A percentile compares a stretch with the other conserved stretches of the same genome.
Conservation (phyloP, 1,284 basidiomycete species). For the Coniferiporia weirii region DNA sequence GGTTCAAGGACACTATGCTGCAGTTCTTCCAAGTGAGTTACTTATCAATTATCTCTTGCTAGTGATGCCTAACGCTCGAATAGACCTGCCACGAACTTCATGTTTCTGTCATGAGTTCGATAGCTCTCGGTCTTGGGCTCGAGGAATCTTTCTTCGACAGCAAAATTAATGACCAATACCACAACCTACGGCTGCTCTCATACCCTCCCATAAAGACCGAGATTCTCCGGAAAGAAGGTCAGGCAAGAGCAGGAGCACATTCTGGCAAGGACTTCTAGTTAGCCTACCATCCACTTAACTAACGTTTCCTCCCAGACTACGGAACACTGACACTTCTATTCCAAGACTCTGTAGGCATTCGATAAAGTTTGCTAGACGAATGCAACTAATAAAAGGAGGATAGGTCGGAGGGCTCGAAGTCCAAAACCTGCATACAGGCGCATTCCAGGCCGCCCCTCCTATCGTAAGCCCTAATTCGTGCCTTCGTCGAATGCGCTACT, state of each 20-base stretch:
- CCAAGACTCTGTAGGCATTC: conserved; percentile 58
- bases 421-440: conserved; percentile 67
- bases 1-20: conserved; percentile 68
- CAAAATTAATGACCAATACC: conserved; percentile 68
- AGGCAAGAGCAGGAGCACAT: conserved; percentile 77
- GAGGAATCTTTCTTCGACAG: conserved; percentile 69
- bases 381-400: not conserved
- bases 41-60: not conserved
- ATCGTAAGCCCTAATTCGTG: conserved; percentile 46
- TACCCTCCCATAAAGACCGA: conserved; percentile 66
- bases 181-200: conserved; percentile 70
- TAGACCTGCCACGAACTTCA: conserved; percentile 75
- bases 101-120: conserved; percentile 69
- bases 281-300: not conserved
- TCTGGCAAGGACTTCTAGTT: conserved; percentile 41
- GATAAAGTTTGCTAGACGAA: not conserved
- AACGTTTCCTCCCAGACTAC: not conserved
- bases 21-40: conserved; percentile 59
- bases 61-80: not conserved
- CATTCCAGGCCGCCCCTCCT: conserved; percentile 68
- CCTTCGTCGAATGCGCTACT: not conserved
- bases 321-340: conserved; percentile 66
- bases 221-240: conserved; percentile 56
- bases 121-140: conserved; percentile 73
- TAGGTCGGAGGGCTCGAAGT: conserved; percentile 82